phyloP scores from a whole-genome alignment of 352 stramenopile genomes.

The Phytopythium oedochilum region DNA sequence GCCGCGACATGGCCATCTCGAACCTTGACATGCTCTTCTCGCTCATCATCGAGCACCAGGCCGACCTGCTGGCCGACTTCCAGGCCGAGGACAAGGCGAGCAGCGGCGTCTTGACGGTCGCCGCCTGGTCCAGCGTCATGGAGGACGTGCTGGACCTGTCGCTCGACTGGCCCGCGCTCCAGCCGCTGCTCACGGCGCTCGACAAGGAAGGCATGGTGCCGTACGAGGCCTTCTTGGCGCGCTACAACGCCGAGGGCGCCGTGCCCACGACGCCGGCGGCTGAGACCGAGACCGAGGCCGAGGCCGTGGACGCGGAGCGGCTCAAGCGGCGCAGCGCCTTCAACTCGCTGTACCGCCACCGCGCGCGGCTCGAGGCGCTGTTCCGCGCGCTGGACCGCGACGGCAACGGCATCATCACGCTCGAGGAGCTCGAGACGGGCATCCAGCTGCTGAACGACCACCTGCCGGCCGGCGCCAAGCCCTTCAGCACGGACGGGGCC shows the following conservation, averaged over 20 bases:
- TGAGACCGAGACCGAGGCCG: conserved; percentile 4
- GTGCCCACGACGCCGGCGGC: conserved; percentile 12
- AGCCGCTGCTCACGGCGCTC: conserved; percentile 68
- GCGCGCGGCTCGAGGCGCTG: conserved; percentile 73
- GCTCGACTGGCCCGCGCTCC: conserved; percentile 72
- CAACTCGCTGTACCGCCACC: conserved; percentile 81
- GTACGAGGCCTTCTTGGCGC: conserved; percentile 68
- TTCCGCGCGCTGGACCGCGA: conserved; percentile 80
- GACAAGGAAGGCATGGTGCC: conserved; percentile 64
- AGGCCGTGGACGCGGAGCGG: conserved; percentile 30
- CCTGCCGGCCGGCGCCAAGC: conserved; percentile 55
- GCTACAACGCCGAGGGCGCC: conserved; percentile 66
- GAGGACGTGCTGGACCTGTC: conserved; percentile 76
- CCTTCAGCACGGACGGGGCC: conserved; percentile 61
- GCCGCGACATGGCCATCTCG: conserved; percentile 72
- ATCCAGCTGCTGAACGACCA: conserved; percentile 82
- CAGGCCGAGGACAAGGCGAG: conserved; percentile 38
- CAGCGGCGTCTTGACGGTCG: conserved; percentile 38
- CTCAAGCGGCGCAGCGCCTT: conserved; percentile 62
- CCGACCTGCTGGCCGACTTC: conserved; percentile 63
- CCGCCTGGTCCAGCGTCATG: conserved; percentile 61
- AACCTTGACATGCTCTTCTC: conserved; percentile 85
- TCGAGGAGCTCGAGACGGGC: conserved; percentile 75
- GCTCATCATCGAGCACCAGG: conserved; percentile 72
- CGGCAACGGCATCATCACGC: conserved; percentile 77